Base-by-base conservation (phyloP, 129 eudicot species). In the Arctium lappa region DNA sequence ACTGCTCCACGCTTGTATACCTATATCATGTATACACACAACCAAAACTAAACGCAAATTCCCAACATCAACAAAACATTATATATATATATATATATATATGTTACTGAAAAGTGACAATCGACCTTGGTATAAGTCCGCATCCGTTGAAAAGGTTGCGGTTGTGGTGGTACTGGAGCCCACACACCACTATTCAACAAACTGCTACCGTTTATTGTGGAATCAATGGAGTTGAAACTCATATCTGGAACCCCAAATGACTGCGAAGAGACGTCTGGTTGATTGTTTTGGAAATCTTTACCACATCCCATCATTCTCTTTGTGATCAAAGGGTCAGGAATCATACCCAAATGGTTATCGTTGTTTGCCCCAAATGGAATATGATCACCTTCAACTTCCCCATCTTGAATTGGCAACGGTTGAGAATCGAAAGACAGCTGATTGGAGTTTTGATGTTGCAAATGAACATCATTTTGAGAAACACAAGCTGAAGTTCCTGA, bases 1-100 rank as follows among this genome's bases (percentile, higher is more conserved):
- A 95, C 99, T 30, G 99, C 99, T 77, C 97, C 99, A 8, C 97
- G 94, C 76, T 95, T 95, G 86, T 95, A 86, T 27, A 93, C 99
- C 99, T 95, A 80, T 82, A 85, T 33, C 36, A 33, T 15, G 80
- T 30, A 22, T n/a, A 7, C 27, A 32, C n/a, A 74, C 29, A 68
- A 37, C 32, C 48, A 32, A 36, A 70, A 8, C 46, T 53, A 33
- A 42, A 81, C 40, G 29, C 33, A 56, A 32, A 75, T 72, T 73
- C 46, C 29, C 53, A 3, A 56, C 22, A 56, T 56, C 66, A 16
- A 9, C 34, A 40, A 56, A 56, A 73, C 63, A 36, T 1, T n/a
- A 53, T 4, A 53, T 3, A 2, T 1, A 53, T n/a, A 53, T 4
- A 53, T 3, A 2, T 1, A 53, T 27, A 15, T 30, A 40, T 5